A percentile compares a stretch with the other conserved stretches of the same genome.
These are phyloP conservation scores for Pseudevernia furfuracea DNA, from an alignment of 495 filamentous ascomycete species.

Conservation along the genomic window DNA sequence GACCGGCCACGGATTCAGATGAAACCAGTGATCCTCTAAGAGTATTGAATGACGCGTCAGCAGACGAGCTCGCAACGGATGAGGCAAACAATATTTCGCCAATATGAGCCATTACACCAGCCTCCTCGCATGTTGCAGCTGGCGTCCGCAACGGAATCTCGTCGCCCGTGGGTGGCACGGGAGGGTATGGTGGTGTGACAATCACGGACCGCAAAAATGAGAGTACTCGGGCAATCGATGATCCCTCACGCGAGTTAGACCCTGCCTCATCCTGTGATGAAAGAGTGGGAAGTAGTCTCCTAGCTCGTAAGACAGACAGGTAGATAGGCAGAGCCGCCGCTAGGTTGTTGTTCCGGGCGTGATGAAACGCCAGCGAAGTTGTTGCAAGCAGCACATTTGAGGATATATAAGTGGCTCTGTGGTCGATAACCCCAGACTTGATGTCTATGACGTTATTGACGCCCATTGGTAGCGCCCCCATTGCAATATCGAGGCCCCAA, in stretches of 20 bases:
- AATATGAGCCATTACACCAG: conserved; percentile 77
- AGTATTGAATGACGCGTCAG: background rate
- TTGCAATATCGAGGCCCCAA: conserved; percentile 65
- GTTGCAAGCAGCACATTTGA: conserved; percentile 64
- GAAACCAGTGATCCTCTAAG: conserved; percentile 16
- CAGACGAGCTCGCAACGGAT: conserved; percentile 28
- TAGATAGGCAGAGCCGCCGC: conserved; percentile 71
- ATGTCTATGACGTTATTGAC: conserved; percentile 48
- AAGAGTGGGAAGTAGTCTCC: conserved; percentile 41
- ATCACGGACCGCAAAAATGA: conserved; percentile 38
- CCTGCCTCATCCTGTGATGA: conserved; percentile 10
- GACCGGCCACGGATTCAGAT: conserved; percentile 13
- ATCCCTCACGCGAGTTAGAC: conserved; percentile 3
- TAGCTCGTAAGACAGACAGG: conserved; percentile 72
- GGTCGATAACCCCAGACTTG: conserved; percentile 53
- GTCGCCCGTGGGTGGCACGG: conserved; percentile 57
- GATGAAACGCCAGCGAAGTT: conserved; percentile 69
- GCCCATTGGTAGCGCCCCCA: conserved; percentile 39
- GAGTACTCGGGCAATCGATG: conserved; percentile 18
- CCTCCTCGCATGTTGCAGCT: conserved; percentile 69
- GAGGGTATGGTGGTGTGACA: conserved; percentile 52
- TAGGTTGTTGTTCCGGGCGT: conserved; percentile 57
- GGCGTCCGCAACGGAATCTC: conserved; percentile 51
- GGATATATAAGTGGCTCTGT: conserved; percentile 46
- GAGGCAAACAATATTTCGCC: conserved; percentile 85